phyloP scores from a whole-genome alignment of 2,329 filamentous ascomycete species.

The Grosmannia serpens region DNA sequence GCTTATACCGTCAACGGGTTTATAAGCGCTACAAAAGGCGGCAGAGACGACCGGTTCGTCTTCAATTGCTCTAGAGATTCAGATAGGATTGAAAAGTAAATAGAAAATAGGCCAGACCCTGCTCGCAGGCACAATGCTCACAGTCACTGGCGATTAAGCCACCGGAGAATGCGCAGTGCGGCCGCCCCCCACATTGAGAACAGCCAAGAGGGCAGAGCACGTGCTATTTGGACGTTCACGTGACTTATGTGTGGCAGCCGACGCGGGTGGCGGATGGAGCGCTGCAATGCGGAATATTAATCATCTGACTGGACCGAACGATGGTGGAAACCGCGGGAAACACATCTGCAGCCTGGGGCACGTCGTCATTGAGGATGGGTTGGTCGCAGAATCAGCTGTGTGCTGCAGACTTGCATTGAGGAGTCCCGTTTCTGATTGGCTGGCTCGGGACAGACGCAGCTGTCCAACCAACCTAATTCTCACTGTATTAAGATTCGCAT shows the following conservation, averaged over 20 bases:
- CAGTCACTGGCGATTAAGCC: neutral
- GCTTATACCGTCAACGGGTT: neutral
- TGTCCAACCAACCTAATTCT: neutral
- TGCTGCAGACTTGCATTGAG: neutral
- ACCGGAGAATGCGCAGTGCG: neutral
- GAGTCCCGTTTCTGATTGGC: neutral
- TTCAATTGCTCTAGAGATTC: neutral
- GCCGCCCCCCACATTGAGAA: neutral
- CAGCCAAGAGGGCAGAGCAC: conserved; percentile 1
- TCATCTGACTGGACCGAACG: neutral
- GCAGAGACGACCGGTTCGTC: neutral
- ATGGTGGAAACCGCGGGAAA: too few relatives aligned
- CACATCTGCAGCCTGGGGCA: too few relatives aligned
- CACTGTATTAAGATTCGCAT: neutral
- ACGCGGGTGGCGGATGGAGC: neutral
- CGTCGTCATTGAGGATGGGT: neutral
- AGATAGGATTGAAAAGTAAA: neutral
- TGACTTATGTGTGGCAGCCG: neutral
- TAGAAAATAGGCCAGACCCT: neutral
- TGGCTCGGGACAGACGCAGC: neutral
- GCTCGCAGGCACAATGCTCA: neutral
- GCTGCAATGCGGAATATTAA: too few relatives aligned
- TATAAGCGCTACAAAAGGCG: neutral
- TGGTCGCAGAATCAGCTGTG: neutral
- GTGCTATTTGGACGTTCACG: neutral